phyloP scores from a whole-genome alignment of 768 basidiomycete genomes.

The Paxillus ammoniavirescens region DNA sequence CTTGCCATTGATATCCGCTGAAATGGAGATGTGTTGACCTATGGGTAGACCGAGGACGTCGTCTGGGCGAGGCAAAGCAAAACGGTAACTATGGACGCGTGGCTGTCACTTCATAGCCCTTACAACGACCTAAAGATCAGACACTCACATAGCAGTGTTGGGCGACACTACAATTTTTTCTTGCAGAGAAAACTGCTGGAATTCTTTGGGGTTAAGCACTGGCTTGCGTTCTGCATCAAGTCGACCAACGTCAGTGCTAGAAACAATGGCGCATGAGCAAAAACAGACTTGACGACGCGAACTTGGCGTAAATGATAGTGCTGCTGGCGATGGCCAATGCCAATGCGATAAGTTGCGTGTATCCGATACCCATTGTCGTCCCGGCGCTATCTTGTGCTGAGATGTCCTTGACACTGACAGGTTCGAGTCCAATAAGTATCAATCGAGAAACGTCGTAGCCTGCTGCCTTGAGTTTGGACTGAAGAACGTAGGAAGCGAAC shows the following conservation, averaged over 20 bases:
- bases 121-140: neutral
- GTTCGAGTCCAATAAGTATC: slow-evolving; percentile 61
- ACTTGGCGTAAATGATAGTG: slow-evolving; percentile 53
- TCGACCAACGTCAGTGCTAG: slow-evolving; percentile 1
- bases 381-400: neutral
- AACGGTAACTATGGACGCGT: slow-evolving; percentile 72
- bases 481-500: slow-evolving; percentile 40
- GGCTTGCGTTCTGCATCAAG: slow-evolving; percentile 56
- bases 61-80: slow-evolving; percentile 69
- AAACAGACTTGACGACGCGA: slow-evolving; percentile 37
- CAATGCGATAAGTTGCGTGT: slow-evolving; percentile 49
- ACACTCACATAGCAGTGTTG: slow-evolving; percentile 88
- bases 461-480: slow-evolving; percentile 43
- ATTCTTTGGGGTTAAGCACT: slow-evolving; percentile 69
- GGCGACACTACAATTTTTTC: slow-evolving; percentile 85
- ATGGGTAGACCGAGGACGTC: slow-evolving; percentile 91
- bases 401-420: slow-evolving; percentile 12
- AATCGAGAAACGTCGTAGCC: slow-evolving; percentile 59
- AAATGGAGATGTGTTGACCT: slow-evolving; percentile 93
- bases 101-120: neutral
- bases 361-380: slow-evolving; percentile 17
- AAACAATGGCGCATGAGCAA: neutral
- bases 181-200: slow-evolving; percentile 79
- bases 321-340: slow-evolving; percentile 49
- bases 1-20: slow-evolving; percentile 91